A percentile compares a stretch with the other conserved stretches of the same genome.
Evolutionary conservation across 345 rosid genomes (phyloP).

Genomic region (Salix dunnii): DNA sequence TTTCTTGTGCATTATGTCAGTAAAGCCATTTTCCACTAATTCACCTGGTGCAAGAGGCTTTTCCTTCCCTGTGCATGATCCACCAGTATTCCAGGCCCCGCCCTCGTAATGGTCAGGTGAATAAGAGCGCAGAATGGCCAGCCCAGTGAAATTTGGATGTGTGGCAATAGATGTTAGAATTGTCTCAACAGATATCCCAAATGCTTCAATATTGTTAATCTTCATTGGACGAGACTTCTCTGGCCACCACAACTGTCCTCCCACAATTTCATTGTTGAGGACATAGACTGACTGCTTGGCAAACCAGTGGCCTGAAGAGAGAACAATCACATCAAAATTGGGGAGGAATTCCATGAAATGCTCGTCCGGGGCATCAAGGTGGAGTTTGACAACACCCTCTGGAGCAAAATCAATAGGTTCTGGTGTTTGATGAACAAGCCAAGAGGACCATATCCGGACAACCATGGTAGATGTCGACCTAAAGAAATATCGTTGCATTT

Average conservation of each 20-base stretch:
- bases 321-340: slow-evolving; percentile 65
- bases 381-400: slow-evolving; percentile 71
- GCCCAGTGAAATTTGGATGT: slow-evolving; percentile 76
- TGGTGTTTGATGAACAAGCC: slow-evolving; percentile 79
- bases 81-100: slow-evolving; percentile 97
- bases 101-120: slow-evolving; percentile 99
- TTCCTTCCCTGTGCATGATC: slow-evolving; percentile 87
- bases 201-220: slow-evolving; percentile 80
- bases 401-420: slow-evolving; percentile 68
- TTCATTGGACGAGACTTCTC: slow-evolving; percentile 63
- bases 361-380: slow-evolving; percentile 79
- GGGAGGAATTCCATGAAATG: slow-evolving; percentile 66
- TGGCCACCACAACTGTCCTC: slow-evolving; percentile 97
- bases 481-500: slow-evolving; percentile 84
- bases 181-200: slow-evolving; percentile 82
- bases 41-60: slow-evolving; percentile 59
- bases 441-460: slow-evolving; percentile 91
- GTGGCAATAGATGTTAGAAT: slow-evolving; percentile 55
- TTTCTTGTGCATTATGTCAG: slow-evolving; percentile 72
- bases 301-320: slow-evolving; percentile 98
- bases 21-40: slow-evolving; percentile 74
- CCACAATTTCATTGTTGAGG: slow-evolving; percentile 74
- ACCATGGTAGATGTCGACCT: slow-evolving; percentile 66
- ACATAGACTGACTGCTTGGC: slow-evolving; percentile 90
- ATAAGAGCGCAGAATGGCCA: slow-evolving; percentile 72